Percentiles rank a stretch among this genome's conserved stretches.
phyloP scores from a whole-genome alignment of 768 basidiomycete species.

The Phaeotremella skinneri region DNA sequence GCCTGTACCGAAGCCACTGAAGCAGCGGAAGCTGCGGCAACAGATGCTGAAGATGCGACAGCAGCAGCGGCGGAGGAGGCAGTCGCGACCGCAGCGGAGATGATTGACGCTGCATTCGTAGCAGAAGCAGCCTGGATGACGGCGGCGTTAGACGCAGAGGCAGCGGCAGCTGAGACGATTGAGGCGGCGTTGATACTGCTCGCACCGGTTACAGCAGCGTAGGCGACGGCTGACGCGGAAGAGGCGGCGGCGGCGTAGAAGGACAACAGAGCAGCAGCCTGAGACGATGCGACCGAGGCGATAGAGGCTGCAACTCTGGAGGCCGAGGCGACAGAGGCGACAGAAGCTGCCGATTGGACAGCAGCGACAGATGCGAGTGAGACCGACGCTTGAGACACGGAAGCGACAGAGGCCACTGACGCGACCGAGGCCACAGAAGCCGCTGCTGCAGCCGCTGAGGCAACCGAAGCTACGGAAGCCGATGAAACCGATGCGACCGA shows the following conservation, averaged over 20 bases:
- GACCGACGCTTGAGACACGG: neutral
- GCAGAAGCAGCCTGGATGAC: neutral
- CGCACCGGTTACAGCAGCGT: neutral
- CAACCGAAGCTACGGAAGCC: neutral
- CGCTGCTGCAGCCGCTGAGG: neutral
- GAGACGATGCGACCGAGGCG: neutral
- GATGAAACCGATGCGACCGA: neutral
- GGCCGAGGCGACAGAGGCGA: neutral
- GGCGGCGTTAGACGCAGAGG: neutral
- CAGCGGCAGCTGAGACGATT: no score
- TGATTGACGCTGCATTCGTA: neutral
- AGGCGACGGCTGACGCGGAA: neutral
- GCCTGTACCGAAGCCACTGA: neutral
- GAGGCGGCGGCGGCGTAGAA: neutral
- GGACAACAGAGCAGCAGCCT: neutral
- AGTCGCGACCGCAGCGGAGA: neutral
- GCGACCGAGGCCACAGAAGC: neutral
- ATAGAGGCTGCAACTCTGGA: neutral
- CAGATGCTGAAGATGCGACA: neutral
- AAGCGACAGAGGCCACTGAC: neutral
- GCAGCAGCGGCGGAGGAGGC: neutral
- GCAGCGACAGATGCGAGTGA: neutral
- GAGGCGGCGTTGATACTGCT: neutral
- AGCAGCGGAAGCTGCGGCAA: neutral
- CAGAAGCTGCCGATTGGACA: neutral